Conservation (phyloP, 164 flowering plant genomes). For the Liriodendron chinense region DNA sequence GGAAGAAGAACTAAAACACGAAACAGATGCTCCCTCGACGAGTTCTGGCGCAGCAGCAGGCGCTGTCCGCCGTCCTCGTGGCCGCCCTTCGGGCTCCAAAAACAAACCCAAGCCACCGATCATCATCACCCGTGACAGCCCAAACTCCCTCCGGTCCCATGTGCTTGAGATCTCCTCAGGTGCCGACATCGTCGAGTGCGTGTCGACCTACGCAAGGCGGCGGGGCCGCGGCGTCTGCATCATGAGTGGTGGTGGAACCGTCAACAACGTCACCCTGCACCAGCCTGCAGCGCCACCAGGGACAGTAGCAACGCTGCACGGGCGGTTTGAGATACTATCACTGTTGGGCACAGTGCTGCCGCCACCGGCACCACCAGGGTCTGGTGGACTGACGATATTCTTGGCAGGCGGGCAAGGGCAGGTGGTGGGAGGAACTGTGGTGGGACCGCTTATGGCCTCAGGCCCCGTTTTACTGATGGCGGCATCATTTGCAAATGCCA, state of each 20-base stretch:
- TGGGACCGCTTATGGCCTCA: constrained; percentile 22
- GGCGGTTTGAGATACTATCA: constrained; percentile 28
- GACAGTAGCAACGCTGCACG: constrained; percentile 21
- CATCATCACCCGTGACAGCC: constrained; percentile 28
- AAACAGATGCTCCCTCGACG: constrained; percentile 12
- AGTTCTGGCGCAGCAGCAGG: constrained; percentile 13
- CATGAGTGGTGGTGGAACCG: constrained; percentile 24
- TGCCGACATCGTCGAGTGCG: constrained; percentile 21
- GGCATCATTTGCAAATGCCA: constrained; percentile 28
- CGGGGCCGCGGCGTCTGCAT: constrained; percentile 27
- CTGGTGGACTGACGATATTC: constrained; percentile 21
- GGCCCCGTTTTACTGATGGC: constrained; percentile 27
- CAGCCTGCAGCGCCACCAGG: constrained; percentile 24
- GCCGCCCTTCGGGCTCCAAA: constrained; percentile 29
- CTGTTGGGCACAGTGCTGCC: constrained; percentile 29
- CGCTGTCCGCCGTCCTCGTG: constrained; percentile 22
- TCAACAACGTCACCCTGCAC: constrained; percentile 22
- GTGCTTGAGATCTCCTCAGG: constrained; percentile 27
- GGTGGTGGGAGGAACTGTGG: constrained; percentile 28
- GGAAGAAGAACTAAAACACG: constrained; percentile 17
- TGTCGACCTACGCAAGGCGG: constrained; percentile 19
- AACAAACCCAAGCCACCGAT: constrained; percentile 34
- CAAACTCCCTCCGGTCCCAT: constrained; percentile 28
- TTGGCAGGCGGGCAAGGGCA: constrained; percentile 30
- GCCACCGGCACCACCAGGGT: constrained; percentile 30